A percentile compares a stretch with the other conserved stretches of the same genome.
phyloP scores from a whole-genome alignment of 2,329 filamentous ascomycete genomes.

The Sclerotinia trifoliorum region DNA sequence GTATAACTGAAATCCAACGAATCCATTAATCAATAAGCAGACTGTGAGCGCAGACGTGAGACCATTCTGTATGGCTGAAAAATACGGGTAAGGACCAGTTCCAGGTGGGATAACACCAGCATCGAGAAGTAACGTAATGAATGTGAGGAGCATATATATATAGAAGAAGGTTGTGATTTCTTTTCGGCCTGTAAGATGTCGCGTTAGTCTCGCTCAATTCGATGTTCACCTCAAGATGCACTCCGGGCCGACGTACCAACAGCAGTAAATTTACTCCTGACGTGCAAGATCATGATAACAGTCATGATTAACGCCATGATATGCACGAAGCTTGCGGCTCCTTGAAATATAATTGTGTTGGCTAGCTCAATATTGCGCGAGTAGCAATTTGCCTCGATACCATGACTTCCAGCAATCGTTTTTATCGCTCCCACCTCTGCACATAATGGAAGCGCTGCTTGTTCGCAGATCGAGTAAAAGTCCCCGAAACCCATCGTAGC shows the following conservation, averaged over 20 bases:
- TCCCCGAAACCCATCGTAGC: slow-evolving; percentile 78
- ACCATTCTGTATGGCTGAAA: slow-evolving; percentile 83
- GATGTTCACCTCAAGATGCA: neutral
- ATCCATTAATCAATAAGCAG: slow-evolving; percentile 91
- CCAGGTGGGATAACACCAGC: slow-evolving; percentile 87
- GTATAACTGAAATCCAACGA: slow-evolving; percentile 97
- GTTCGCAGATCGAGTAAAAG: slow-evolving; percentile 82
- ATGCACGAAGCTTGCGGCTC: slow-evolving; percentile 86
- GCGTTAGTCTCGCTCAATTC: slow-evolving; percentile 25
- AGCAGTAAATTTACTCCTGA: slow-evolving; percentile 95
- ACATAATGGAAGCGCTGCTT: slow-evolving; percentile 83
- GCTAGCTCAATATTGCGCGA: slow-evolving; percentile 92
- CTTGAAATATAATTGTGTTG: slow-evolving; percentile 98
- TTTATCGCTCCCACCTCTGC: slow-evolving; percentile 76
- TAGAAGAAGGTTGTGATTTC: slow-evolving; percentile 92
- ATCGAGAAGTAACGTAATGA: slow-evolving; percentile 85
- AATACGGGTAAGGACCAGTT: slow-evolving; percentile 81
- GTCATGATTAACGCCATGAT: slow-evolving; percentile 90
- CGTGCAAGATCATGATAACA: slow-evolving; percentile 94
- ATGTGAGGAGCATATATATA: slow-evolving; percentile 86
- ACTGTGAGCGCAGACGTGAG: slow-evolving; percentile 82
- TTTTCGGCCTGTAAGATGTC: slow-evolving; percentile 52
- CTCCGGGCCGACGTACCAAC: slow-evolving; percentile 65
- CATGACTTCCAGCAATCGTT: slow-evolving; percentile 63
- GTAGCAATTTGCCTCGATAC: slow-evolving; percentile 89